phyloP scores from a whole-genome alignment of 23 red algal species.

The Rhodosorus marinus region DNA sequence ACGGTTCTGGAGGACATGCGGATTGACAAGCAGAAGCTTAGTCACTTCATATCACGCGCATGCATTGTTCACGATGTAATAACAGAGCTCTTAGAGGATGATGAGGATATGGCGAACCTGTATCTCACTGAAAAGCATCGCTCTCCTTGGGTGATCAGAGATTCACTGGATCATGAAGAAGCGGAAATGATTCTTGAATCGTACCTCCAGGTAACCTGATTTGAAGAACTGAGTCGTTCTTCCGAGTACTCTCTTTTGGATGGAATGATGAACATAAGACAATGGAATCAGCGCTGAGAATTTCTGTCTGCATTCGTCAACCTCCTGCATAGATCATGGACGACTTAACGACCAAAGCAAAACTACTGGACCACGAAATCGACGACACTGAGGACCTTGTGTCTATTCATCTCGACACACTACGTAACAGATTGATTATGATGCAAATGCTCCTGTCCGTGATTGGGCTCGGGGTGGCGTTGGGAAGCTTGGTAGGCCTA shows the following conservation, averaged over 20 bases:
- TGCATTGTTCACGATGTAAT: constrained; percentile 37
- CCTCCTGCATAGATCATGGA: constrained; percentile 62
- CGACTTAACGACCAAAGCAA: constrained; percentile 16
- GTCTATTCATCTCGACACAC: constrained; percentile 59
- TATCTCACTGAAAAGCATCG: constrained; percentile 57
- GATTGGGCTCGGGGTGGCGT: constrained; percentile 19
- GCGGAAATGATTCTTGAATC: constrained; percentile 75
- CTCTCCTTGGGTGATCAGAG: constrained; percentile 13
- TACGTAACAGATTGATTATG: constrained; percentile 41
- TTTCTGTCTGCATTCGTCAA: too few relatives aligned
- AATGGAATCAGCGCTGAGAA: too few relatives aligned
- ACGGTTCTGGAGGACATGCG: constrained; percentile 55
- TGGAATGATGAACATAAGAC: too few relatives aligned
- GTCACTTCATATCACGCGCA: constrained; percentile 26
- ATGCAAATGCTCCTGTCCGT: constrained; percentile 34
- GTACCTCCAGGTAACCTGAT: constrained; percentile 62
- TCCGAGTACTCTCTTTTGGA: too few relatives aligned
- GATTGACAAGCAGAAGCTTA: constrained; percentile 43
- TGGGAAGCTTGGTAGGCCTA: constrained; percentile 28
- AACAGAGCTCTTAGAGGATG: constrained; percentile 54
- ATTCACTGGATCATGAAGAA: constrained; percentile 54
- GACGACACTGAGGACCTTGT: constrained; percentile 60
- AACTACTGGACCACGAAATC: constrained; percentile 41
- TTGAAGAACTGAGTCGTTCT: too few relatives aligned
- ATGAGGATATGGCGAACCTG: constrained; percentile 88